Evolutionary conservation across 129 eudicot species (phyloP), one percentile per base, ranked within the genome.

Genomic region (Silybum marianum): DNA sequence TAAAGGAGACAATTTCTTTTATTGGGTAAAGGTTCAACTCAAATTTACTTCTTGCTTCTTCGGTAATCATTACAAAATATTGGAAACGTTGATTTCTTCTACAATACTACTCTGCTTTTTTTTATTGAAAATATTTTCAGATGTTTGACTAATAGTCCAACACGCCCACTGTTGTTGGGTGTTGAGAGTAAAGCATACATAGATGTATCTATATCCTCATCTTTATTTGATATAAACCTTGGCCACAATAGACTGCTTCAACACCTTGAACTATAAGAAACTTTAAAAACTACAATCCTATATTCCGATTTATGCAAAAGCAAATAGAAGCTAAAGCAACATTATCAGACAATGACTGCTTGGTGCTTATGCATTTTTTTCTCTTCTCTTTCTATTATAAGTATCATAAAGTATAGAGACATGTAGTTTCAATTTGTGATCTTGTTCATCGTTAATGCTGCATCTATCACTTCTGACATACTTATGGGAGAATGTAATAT

Each of bases 241-340:
- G 46, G 16, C 46, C 28, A 34, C 69, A 79, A 10, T n/a, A 32
- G 21, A 42, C n/a, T 9, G 16, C 48, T 46, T 32, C 69, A 21
- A 24, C 13, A 71, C 82, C 76, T 70, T 70, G 38, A 71, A 22
- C 58, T 30, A 32, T 30, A 51, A 51, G 70, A 79, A 79, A 18
- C 8, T 26, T 78, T 44, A 78, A n/a, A 44, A 69, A 46, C 58
- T 51, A 79, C 23, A 30, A 19, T 48, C 34, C 69, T 79, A 12
- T 79, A 12, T 26, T 78, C 48, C 16, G n/a, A 70, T 69, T 42
- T 78, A 69, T 69, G 82, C 30, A 44, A 46, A 46, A 44, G 69
- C 3, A 26, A n/a, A 42, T 69, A 78, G 48, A 69, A 78, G 51
- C 42, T 16, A 44, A 46, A 34, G 63, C 75, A 78, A 46, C 22